phyloP scores from a whole-genome alignment of 2,329 filamentous ascomycete genomes.

The Leptosphaerulina australis region DNA sequence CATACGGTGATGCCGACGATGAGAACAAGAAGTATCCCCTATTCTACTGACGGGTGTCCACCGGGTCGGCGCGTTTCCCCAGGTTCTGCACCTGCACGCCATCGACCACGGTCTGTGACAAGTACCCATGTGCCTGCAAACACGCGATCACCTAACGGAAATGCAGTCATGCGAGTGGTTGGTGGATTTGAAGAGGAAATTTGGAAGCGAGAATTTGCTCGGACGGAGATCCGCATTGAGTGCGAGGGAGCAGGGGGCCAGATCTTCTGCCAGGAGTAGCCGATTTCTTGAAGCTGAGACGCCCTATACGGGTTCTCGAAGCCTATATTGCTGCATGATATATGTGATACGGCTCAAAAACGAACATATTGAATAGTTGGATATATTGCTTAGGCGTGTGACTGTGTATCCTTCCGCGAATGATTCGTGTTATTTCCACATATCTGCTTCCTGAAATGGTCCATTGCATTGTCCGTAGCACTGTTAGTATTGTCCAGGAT shows the following conservation, averaged over 20 bases:
- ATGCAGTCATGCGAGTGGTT: conserved; percentile 21
- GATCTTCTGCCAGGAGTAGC: not conserved
- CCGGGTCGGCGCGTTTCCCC: conserved; percentile 25
- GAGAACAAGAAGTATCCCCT: conserved; percentile 12
- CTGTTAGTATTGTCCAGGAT: conserved; percentile 20
- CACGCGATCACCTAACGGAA: conserved; percentile 16
- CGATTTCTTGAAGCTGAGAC: not conserved
- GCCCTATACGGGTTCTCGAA: conserved; percentile 4
- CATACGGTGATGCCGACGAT: not conserved
- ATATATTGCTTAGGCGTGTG: not conserved
- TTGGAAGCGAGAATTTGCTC: not conserved
- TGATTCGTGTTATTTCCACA: not conserved
- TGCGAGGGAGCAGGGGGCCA: not conserved
- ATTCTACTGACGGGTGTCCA: not conserved
- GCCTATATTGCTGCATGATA: conserved; percentile 3
- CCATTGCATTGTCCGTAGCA: not conserved
- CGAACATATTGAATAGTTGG: conserved; percentile 4
- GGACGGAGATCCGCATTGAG: conserved; percentile 5
- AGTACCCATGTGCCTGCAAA: conserved; percentile 21
- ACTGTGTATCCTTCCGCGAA: conserved; percentile 9
- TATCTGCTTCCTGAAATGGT: conserved; percentile 4
- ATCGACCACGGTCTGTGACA: conserved; percentile 20
- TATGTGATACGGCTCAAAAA: conserved; percentile 3
- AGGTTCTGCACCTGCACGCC: conserved; percentile 26
- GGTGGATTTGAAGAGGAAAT: conserved; percentile 6